These are phyloP conservation scores for Pulveroboletus ravenelii DNA, from an alignment of 768 basidiomycete species.

Conservation along the genomic window DNA sequence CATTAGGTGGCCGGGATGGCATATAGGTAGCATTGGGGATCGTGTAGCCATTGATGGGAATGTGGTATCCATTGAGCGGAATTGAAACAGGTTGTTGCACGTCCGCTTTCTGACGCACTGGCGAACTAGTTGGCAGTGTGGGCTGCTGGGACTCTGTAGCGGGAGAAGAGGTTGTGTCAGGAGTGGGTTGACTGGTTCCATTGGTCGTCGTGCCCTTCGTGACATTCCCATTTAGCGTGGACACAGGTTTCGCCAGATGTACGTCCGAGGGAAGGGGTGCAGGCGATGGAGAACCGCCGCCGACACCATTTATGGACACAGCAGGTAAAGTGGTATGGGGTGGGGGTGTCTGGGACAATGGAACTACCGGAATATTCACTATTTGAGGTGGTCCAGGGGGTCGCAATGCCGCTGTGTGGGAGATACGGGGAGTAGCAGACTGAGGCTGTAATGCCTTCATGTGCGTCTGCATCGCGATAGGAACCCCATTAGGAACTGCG, in stretches of 20 bases:
- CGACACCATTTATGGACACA: slow-evolving; percentile 32
- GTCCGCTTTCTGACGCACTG: slow-evolving; percentile 47
- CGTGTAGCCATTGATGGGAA: slow-evolving; percentile 39
- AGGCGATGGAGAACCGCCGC: slow-evolving; percentile 31
- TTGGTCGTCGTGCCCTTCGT: slow-evolving; percentile 31
- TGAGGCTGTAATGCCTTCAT: slow-evolving; percentile 59
- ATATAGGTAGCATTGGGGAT: slow-evolving; percentile 33
- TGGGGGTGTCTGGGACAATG: slow-evolving; percentile 32
- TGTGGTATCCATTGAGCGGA: slow-evolving; percentile 46
- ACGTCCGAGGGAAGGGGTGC: slow-evolving; percentile 39
- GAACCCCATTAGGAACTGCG: slow-evolving; percentile 39
- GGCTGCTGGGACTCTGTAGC: slow-evolving; percentile 20
- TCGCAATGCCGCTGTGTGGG: slow-evolving; percentile 38
- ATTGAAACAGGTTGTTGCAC: slow-evolving; percentile 38
- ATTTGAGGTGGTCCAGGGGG: slow-evolving; percentile 36
- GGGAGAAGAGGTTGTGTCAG: slow-evolving; percentile 12
- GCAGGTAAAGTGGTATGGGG: slow-evolving; percentile 26
- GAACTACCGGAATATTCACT: slow-evolving; percentile 27
- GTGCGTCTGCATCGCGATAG: slow-evolving; percentile 56
- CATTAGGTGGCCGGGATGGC: slow-evolving; percentile 35
- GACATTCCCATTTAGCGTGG: slow-evolving; percentile 16
- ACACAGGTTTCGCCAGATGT: slow-evolving; percentile 28
- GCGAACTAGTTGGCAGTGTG: slow-evolving; percentile 30
- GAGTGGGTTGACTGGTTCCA: slow-evolving; percentile 21
- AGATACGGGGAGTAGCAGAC: slow-evolving; percentile 47